Evolutionary conservation across 2,329 filamentous ascomycete genomes (phyloP), one percentile per base, ranked within the genome.

Genomic region (Claviceps quebecensis): DNA sequence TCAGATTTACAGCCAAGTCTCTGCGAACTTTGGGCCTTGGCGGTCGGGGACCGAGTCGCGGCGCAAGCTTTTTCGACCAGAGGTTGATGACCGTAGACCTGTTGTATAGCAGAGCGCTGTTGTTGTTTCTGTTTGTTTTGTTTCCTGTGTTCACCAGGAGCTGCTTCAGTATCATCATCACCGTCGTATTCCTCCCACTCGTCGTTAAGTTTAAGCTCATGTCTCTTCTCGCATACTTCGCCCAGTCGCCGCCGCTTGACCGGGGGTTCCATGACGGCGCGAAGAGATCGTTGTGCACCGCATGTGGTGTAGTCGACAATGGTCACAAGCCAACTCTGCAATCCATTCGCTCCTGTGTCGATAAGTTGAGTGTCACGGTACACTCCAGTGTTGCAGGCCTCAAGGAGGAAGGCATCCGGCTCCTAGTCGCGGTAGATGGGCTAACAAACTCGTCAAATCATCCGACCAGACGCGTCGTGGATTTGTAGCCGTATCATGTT

Each of bases 1-100:
- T 81, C 81, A 61, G 95, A 95, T 63, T 96, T 86, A 56, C 76
- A 82, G 50, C 77, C 82, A 64, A 95, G 96, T 65, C 95, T 96
- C 54, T 84, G 79, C 63, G 95, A 95, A 51, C 97, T 95, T 52
- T 79, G 73, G 62, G 95, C 89, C 64, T 95, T 93, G 5, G 81
- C 81, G n/a, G 81, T 83, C 64, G 93, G 91, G 41, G 95, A 76
- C 53, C 81, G 81, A 56, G 75, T 71, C 55, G 87, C 82, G 52
- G 88, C 86, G 51, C 76, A 74, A 48, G 78, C 76, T 56, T 85
- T 77, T 47, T 77, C 80, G 54, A 77, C 71, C 45, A 80, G 72
- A 16, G 88, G 69, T 51, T 80, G 74, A 54, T 75, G 72, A 49
- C 75, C 71, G 16, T 77, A 72, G 53, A 81, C 73, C 36, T 74